Evolutionary conservation across 2,329 filamentous ascomycete genomes (phyloP).

Genomic region (Apiospora saccharicola): DNA sequence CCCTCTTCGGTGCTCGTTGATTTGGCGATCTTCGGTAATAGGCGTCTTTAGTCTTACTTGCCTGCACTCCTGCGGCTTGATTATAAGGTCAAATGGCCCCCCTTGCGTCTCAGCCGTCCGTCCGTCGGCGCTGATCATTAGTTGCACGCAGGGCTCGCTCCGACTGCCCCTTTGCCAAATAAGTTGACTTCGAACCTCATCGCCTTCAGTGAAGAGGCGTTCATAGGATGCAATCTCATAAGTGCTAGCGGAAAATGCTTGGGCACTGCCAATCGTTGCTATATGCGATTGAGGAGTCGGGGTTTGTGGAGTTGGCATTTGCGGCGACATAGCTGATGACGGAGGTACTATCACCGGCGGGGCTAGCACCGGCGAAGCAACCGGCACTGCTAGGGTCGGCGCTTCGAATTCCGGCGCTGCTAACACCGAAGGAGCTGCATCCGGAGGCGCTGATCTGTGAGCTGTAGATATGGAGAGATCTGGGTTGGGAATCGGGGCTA

Average conservation of each 20-base stretch:
- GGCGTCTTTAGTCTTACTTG: slow-evolving; percentile 4
- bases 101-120: neutral
- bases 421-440: neutral
- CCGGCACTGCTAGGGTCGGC: neutral
- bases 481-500: neutral
- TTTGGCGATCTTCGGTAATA: neutral
- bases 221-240: neutral
- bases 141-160: slow-evolving; percentile 4
- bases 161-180: slow-evolving; percentile 10
- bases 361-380: too few relatives aligned
- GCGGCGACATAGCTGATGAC: neutral
- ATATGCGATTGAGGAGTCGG: neutral
- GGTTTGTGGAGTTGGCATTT: neutral
- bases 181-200: neutral
- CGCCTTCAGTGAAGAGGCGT: neutral
- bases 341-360: neutral
- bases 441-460: neutral
- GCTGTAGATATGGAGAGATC: neutral
- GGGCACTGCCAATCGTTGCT: neutral
- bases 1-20: neutral
- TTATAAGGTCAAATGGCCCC: neutral
- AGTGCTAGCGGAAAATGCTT: neutral
- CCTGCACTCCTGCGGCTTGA: neutral
- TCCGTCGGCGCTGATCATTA: neutral
- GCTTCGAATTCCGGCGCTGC: neutral